These are phyloP conservation scores for Trametes sanguinea DNA, from an alignment of 768 basidiomycete genomes.

Conservation along the genomic window DNA sequence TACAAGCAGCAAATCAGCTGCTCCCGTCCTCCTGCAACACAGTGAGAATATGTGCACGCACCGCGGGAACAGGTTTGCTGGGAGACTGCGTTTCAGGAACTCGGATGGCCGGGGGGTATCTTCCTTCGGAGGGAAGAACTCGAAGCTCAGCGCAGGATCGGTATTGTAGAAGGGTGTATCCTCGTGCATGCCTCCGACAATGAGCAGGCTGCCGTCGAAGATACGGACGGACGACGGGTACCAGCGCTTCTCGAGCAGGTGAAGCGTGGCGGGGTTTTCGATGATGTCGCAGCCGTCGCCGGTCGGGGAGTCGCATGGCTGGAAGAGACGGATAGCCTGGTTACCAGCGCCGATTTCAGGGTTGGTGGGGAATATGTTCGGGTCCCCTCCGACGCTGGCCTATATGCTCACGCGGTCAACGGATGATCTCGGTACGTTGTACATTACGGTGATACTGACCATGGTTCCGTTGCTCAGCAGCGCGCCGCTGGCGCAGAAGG, in stretches of 20 bases:
- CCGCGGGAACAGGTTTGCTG: slow-evolving; percentile 44
- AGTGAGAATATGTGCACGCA: slow-evolving; percentile 64
- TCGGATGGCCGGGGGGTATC: slow-evolving; percentile 27
- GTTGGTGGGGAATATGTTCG: slow-evolving; percentile 59
- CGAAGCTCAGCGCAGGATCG: slow-evolving; percentile 75
- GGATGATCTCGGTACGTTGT: too few relatives aligned
- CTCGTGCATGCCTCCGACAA: slow-evolving; percentile 77
- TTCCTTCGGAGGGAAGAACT: slow-evolving; percentile 80
- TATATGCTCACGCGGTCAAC: too few relatives aligned
- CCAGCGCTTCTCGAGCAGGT: slow-evolving; percentile 79
- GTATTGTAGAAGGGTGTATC: slow-evolving; percentile 86
- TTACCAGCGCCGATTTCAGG: slow-evolving; percentile 74
- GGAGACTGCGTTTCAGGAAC: slow-evolving; percentile 29
- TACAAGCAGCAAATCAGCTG: slow-evolving; percentile 70
- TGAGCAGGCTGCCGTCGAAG: slow-evolving; percentile 75
- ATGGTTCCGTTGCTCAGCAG: slow-evolving; percentile 53
- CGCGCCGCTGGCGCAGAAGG: slow-evolving; percentile 80
- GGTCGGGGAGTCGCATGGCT: slow-evolving; percentile 57
- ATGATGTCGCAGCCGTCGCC: slow-evolving; percentile 58
- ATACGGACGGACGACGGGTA: slow-evolving; percentile 72
- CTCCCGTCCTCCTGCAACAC: slow-evolving; percentile 53
- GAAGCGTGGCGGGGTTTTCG: slow-evolving; percentile 63
- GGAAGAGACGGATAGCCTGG: slow-evolving; percentile 70
- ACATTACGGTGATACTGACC: slow-evolving; percentile 33
- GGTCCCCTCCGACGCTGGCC: background rate